A percentile compares a stretch with the other conserved stretches of the same genome.
These are phyloP conservation scores for Macrolepiota dolichaula DNA, from an alignment of 768 basidiomycete genomes.

Conservation along the genomic window DNA sequence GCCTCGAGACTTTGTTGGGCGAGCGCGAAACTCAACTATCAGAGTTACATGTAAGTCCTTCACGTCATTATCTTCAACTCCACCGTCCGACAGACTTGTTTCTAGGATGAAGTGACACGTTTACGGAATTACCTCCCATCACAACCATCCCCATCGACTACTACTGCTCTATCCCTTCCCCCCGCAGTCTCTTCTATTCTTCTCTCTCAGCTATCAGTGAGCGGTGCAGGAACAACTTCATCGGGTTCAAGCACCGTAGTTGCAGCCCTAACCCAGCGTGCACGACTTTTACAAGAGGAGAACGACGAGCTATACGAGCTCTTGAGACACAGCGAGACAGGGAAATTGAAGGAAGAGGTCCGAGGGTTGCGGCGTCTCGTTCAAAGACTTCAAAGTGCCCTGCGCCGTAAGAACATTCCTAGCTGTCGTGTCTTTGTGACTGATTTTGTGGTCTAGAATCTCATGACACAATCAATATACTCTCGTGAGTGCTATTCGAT, in stretches of 20 bases:
- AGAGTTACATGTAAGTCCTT: conserved; percentile 62
- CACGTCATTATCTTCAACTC: neutral
- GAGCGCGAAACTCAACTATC: conserved; percentile 70
- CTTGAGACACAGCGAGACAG: conserved; percentile 71
- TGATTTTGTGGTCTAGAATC: conserved; percentile 51
- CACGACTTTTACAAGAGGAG: conserved; percentile 74
- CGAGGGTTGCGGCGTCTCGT: conserved; percentile 66
- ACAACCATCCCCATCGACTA: conserved; percentile 56
- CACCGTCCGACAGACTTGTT: conserved; percentile 14
- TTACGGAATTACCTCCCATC: conserved; percentile 62
- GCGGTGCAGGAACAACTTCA: conserved; percentile 26
- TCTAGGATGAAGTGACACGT: conserved; percentile 69
- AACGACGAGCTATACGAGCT: conserved; percentile 84
- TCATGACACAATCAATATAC: conserved; percentile 61
- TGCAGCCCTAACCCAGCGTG: conserved; percentile 73
- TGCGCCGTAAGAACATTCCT: conserved; percentile 54
- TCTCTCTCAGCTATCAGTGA: conserved; percentile 58
- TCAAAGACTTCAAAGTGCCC: conserved; percentile 65
- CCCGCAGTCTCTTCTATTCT: conserved; percentile 67
- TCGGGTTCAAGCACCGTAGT: conserved; percentile 53
- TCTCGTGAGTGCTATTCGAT: conserved; percentile 57
- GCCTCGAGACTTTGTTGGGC: conserved; percentile 76
- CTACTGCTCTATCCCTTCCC: conserved; percentile 67
- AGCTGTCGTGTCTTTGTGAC: conserved; percentile 4
- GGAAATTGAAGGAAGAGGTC: conserved; percentile 80